Base-by-base conservation (phyloP, 2,329 filamentous ascomycete genomes). In the Trichothecium roseum region DNA sequence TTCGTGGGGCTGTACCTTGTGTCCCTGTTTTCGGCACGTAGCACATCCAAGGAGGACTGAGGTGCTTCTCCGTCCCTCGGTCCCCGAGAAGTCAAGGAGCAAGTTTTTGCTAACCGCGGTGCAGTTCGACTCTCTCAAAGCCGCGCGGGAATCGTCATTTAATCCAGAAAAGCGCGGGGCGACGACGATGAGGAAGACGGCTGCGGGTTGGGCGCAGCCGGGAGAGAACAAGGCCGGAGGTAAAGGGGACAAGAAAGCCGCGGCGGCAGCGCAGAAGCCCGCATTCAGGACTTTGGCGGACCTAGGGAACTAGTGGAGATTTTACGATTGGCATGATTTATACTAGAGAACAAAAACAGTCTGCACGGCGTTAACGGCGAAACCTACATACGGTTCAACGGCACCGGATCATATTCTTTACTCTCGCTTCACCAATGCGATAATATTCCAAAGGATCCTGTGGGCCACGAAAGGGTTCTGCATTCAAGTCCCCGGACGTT, bases 1-100 rank as follows among this genome's bases (percentile, higher is more conserved):
- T 74, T 80, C 41, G 59, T 79, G 31, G 76, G 74, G 12, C 55
- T 81, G 4, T 81, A 81, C 49, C 54, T 81, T 30, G 63, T 64
- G 7, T 77, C 73, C 4, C 54, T 81, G n/a, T 67, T 81, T 44
- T 69, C 74, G 51, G 73, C 69, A 61, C 38, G 70, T 64, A 35
- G 24, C 31, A 22, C 41, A 14, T 40, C 40, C 22, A 40, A 43
- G 18, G 33, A 38, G 16, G 34, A 38, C 15, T 33, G 16, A 35
- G 15, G 34, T 14, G 7, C 32, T 34, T 26, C 18, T 30, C 40
- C 20, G 20, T 10, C 20, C 6, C 20, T 24, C 10, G 20, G 20
- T 24, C 20, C 20, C n/a, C n/a, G n/a, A n/a, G n/a, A n/a, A n/a
- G n/a, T n/a, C n/a, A n/a, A n/a, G n/a, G n/a, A n/a, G n/a, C n/a